phyloP scores from a whole-genome alignment of 164 flowering plant species.

The Akebia trifoliata region DNA sequence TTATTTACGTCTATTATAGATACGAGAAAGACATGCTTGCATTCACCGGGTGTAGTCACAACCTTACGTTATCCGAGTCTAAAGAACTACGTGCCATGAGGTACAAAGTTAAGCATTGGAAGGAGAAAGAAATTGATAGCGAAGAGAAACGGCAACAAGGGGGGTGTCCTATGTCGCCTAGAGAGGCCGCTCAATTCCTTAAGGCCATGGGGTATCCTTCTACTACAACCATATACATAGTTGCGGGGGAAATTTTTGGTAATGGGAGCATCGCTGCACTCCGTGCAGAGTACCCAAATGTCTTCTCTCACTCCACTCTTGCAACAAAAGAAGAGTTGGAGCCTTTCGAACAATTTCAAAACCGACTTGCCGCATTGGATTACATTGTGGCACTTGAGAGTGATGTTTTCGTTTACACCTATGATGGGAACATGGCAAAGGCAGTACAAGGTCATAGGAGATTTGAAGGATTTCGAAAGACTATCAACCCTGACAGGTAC shows the following conservation, averaged over 20 bases:
- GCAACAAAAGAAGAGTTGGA: constrained; percentile 70
- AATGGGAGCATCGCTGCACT: constrained; percentile 53
- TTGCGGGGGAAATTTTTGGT: constrained; percentile 86
- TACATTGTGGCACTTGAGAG: constrained; percentile 84
- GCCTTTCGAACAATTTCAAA: constrained; percentile 55
- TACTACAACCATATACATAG: constrained; percentile 68
- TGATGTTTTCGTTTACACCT: constrained; percentile 82
- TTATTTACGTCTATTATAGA: too few species aligned
- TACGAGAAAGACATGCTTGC: constrained; percentile 93
- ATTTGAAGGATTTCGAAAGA: constrained; percentile 78
- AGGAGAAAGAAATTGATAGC: constrained; percentile 84
- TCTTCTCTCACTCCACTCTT: constrained; percentile 65
- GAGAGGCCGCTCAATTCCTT: constrained; percentile 83
- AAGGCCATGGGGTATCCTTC: constrained; percentile 93
- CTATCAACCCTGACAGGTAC: constrained; percentile 88
- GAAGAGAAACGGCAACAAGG: constrained; percentile 50
- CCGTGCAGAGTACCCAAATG: constrained; percentile 57
- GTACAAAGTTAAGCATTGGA: constrained; percentile 71
- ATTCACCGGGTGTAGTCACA: constrained; percentile 88
- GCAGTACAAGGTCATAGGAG: constrained; percentile 89
- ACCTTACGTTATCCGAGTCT: constrained; percentile 53
- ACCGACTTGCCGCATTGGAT: constrained; percentile 85
- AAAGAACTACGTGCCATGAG: constrained; percentile 68
- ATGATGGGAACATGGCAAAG: constrained; percentile 95
- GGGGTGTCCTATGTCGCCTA: constrained; percentile 92